Conservation (phyloP, 2,329 filamentous ascomycete species). For the Nothophaeocryptopus gaeumannii region DNA sequence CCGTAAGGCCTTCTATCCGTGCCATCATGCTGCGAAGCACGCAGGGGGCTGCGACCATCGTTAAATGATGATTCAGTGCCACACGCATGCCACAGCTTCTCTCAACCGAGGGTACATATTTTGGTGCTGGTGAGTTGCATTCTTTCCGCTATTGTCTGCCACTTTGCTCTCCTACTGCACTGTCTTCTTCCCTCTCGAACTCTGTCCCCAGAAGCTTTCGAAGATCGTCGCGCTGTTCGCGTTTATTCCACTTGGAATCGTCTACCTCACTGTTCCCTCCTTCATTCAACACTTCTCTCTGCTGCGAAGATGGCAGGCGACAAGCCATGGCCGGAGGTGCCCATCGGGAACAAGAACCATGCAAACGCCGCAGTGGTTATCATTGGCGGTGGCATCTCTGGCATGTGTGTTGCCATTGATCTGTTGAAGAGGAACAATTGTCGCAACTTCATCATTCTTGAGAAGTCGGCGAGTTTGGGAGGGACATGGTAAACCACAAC, state of each 20-base stretch:
- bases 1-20: no score
- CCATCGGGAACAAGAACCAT: slow-evolving; percentile 50
- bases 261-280: neutral
- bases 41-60: no score
- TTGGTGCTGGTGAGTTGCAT: no score
- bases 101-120: no score
- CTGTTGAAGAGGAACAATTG: slow-evolving; percentile 52
- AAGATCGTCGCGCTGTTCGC: neutral
- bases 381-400: slow-evolving; percentile 48
- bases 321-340: slow-evolving; percentile 46
- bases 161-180: no score
- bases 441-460: slow-evolving; percentile 56
- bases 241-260: neutral
- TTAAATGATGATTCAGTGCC: no score
- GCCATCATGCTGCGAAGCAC: no score
- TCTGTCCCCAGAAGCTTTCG: neutral
- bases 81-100: no score
- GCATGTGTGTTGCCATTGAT: slow-evolving; percentile 58
- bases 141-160: no score
- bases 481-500: slow-evolving; percentile 47
- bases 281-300: neutral
- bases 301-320: slow-evolving; percentile 36
- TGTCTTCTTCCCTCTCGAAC: neutral
- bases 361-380: slow-evolving; percentile 56
- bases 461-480: slow-evolving; percentile 54